Percentiles rank a stretch among this genome's conserved stretches.
Conservation (phyloP, 2,329 filamentous ascomycete species). For the Aspergillus proliferans region DNA sequence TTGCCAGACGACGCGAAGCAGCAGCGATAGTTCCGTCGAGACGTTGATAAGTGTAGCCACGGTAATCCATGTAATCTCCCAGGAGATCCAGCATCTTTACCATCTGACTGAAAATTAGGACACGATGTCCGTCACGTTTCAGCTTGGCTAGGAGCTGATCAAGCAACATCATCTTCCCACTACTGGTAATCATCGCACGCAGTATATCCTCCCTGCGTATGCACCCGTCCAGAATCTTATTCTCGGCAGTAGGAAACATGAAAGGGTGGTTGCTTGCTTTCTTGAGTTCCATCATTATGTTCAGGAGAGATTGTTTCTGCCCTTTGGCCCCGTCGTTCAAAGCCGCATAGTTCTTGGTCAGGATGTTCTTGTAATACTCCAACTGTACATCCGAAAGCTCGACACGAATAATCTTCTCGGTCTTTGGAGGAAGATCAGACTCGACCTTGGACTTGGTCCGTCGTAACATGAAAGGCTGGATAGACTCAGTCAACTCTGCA, state of each 20-base stretch:
- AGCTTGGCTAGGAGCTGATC: conserved; percentile 92
- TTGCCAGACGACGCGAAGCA: conserved; percentile 80
- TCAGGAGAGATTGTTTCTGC: conserved; percentile 89
- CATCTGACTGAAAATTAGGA: conserved; percentile 99
- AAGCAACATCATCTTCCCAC: conserved; percentile 98
- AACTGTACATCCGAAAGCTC: conserved; percentile 93
- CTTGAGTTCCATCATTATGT: conserved; percentile 99
- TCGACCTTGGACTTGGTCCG: conserved; percentile 97
- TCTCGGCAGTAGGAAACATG: conserved; percentile 92
- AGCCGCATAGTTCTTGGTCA: conserved; percentile 92
- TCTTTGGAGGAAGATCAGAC: conserved; percentile 92
- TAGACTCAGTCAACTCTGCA: conserved; percentile 73
- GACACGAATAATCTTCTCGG: conserved; percentile 97
- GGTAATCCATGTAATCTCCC: conserved; percentile 83
- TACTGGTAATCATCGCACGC: conserved; percentile 89
- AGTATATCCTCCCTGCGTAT: conserved; percentile 81
- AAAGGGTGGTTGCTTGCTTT: conserved; percentile 98
- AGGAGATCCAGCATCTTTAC: conserved; percentile 97
- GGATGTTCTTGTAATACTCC: conserved; percentile 98
- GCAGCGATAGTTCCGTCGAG: conserved; percentile 93
- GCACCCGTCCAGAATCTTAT: conserved; percentile 75
- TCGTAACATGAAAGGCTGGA: conserved; percentile 89
- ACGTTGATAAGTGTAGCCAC: conserved; percentile 92
- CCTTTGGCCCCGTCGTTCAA: conserved; percentile 84
- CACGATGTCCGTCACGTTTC: conserved; percentile 87